A percentile compares a stretch with the other conserved stretches of the same genome.
These are phyloP conservation scores for Daldinia vernicosa DNA, from an alignment of 495 filamentous ascomycete species.

Conservation along the genomic window DNA sequence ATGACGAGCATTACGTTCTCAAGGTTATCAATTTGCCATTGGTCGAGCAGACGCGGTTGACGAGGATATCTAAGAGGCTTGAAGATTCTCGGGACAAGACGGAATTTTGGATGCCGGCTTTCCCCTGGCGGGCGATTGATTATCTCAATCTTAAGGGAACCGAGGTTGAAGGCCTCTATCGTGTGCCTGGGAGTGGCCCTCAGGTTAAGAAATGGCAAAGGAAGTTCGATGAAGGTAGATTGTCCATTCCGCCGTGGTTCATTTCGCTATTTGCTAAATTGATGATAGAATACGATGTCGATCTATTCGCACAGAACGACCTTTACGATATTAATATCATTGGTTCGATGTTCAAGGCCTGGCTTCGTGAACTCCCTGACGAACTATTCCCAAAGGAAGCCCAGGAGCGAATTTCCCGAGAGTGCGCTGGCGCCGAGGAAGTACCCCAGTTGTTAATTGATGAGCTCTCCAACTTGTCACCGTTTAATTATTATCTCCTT, in stretches of 20 bases:
- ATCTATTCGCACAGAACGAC: constrained; percentile 82
- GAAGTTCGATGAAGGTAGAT: constrained; percentile 78
- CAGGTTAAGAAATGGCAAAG: constrained; percentile 89
- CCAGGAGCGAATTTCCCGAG: constrained; percentile 76
- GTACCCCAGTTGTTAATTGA: constrained; percentile 85
- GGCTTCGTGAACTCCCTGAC: constrained; percentile 92
- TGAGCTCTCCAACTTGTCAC: constrained; percentile 87
- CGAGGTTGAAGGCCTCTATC: constrained; percentile 89
- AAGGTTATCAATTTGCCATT: constrained; percentile 82
- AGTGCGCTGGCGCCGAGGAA: constrained; percentile 76
- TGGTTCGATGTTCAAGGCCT: constrained; percentile 89
- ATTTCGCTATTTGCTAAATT: constrained; percentile 42
- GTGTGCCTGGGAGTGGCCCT: constrained; percentile 83
- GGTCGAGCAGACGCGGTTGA: constrained; percentile 83
- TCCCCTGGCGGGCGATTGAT: constrained; percentile 91
- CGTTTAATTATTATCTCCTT: constrained; percentile 94
- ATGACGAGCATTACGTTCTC: constrained; percentile 79
- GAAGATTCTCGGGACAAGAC: constrained; percentile 90
- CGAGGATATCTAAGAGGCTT: constrained; percentile 84
- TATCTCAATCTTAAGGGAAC: constrained; percentile 91
- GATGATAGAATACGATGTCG: constrained; percentile 75
- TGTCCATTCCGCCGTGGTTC: not conserved
- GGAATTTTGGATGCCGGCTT: constrained; percentile 95
- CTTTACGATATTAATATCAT: constrained; percentile 95
- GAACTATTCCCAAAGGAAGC: constrained; percentile 84